Evolutionary conservation across 441 rosid species (phyloP), one percentile per base, ranked within the genome.

Genomic region (Syzygium malaccense): DNA sequence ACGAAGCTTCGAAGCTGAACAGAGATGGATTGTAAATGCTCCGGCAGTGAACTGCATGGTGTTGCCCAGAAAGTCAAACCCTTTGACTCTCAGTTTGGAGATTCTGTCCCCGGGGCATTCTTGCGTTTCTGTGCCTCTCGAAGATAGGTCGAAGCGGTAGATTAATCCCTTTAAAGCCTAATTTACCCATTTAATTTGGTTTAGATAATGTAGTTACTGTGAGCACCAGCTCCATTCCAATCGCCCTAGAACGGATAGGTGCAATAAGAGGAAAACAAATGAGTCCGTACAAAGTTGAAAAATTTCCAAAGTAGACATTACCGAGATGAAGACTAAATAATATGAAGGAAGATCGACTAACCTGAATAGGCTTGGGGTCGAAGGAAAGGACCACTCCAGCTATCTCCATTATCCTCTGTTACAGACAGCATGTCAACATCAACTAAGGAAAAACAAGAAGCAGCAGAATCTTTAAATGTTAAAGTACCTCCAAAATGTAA

Each of bases 161-260:
- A 20, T 41, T 41, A 41, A 41, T 41, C 49, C 28, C 49, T 14
- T 49, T 20, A 37, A 71, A 37, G 2, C 51, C 80, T 37, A 20
- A 68, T 10, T 33, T 71, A 19, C 26, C 79, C 79, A 0, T 19
- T 68, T 18, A 19, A 68, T 33, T 15, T 30, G 41, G 41, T 30
- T 17, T 8, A 41, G 45, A 32, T 19, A 9, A 66, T 32, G 48
- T 95, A 97, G 87, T 96, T 96, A 80, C 96, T 94, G 91, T 97
- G 99, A n/a, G 99, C 99, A 30, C 98, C 98, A 48, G 99, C 98
- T 23, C 98, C 98, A 66, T 96, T 96, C 98, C 98, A 97, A 53
- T 97, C 98, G 54, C 98, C 97, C 94, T 92, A 57, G 68, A 60
- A 23, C 23, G 19, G 78, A 32, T 55, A 87, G 86, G 83, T 88